phyloP scores from a whole-genome alignment of 768 basidiomycete species.

The Lactifluus piperatus region DNA sequence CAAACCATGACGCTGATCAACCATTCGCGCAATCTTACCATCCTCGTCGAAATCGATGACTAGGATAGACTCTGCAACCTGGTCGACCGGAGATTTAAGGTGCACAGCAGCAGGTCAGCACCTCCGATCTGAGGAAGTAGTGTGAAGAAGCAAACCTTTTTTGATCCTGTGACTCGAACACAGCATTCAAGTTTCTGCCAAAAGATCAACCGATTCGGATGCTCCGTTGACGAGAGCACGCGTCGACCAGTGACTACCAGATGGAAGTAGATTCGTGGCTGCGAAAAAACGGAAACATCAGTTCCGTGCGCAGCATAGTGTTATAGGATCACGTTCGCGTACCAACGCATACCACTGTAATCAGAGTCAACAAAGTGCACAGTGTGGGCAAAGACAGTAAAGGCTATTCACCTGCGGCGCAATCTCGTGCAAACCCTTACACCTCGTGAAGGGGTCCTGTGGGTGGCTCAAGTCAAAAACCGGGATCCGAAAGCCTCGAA shows the following conservation, averaged over 20 bases:
- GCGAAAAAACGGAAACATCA: not conserved
- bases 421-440: slow-evolving; percentile 21
- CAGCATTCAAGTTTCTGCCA: slow-evolving; percentile 56
- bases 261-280: slow-evolving; percentile 48
- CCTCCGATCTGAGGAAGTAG: not conserved
- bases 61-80: slow-evolving; percentile 55
- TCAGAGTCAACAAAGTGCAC: not conserved
- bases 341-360: slow-evolving; percentile 48
- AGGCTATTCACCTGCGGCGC: slow-evolving; percentile 20
- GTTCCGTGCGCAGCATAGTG: not conserved
- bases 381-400: not conserved
- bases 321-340: slow-evolving; percentile 14
- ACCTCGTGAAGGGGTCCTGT: slow-evolving; percentile 9
- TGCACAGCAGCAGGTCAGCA: not conserved
- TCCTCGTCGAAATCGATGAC: slow-evolving; percentile 57
- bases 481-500: slow-evolving; percentile 14
- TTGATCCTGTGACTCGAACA: slow-evolving; percentile 39
- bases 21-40: slow-evolving; percentile 48
- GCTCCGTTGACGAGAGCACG: slow-evolving; percentile 48
- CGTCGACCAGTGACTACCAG: slow-evolving; percentile 43
- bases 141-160: slow-evolving; percentile 35
- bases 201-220: slow-evolving; percentile 53
- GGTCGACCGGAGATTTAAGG: not conserved
- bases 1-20: slow-evolving; percentile 54
- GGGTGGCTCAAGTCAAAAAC: slow-evolving; percentile 32